Evolutionary conservation across 2,329 filamentous ascomycete genomes (phyloP).

Genomic region (Corinectria fuckeliana): DNA sequence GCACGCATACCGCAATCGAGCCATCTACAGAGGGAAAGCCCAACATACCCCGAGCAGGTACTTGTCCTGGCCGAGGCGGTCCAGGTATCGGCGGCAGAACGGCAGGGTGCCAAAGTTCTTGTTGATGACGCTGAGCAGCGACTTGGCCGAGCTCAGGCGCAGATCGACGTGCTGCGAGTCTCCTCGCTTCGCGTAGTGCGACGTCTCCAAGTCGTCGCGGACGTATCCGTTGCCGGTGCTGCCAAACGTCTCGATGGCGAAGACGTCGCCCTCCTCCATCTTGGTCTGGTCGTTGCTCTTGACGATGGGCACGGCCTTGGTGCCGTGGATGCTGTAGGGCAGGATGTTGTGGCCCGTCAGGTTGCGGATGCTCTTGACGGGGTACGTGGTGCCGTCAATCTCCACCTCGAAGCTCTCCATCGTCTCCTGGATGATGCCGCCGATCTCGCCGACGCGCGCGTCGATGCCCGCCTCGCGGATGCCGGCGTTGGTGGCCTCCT

Average conservation of each 20-base stretch:
- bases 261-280: conserved; percentile 97
- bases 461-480: conserved; percentile 88
- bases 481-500: conserved; percentile 83
- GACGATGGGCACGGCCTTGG: conserved; percentile 92
- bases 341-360: conserved; percentile 90
- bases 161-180: conserved; percentile 80
- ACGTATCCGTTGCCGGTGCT: conserved; percentile 91
- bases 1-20: neutral
- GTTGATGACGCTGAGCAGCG: conserved; percentile 85
- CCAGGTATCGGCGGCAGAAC: conserved; percentile 89
- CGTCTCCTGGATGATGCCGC: conserved; percentile 82
- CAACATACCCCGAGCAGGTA: conserved; percentile 81
- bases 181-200: conserved; percentile 80
- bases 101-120: conserved; percentile 96
- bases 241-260: conserved; percentile 95
- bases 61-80: conserved; percentile 92
- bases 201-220: conserved; percentile 85
- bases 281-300: conserved; percentile 88
- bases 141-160: conserved; percentile 81
- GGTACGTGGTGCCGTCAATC: conserved; percentile 77
- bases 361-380: conserved; percentile 85
- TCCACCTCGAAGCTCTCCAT: conserved; percentile 95
- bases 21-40: conserved; percentile 15
- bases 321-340: conserved; percentile 88
- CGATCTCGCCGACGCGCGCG: conserved; percentile 85